Percentiles rank a stretch among this genome's conserved stretches.
phyloP scores from a whole-genome alignment of 495 filamentous ascomycete genomes.

The Penicillium malachiteum region DNA sequence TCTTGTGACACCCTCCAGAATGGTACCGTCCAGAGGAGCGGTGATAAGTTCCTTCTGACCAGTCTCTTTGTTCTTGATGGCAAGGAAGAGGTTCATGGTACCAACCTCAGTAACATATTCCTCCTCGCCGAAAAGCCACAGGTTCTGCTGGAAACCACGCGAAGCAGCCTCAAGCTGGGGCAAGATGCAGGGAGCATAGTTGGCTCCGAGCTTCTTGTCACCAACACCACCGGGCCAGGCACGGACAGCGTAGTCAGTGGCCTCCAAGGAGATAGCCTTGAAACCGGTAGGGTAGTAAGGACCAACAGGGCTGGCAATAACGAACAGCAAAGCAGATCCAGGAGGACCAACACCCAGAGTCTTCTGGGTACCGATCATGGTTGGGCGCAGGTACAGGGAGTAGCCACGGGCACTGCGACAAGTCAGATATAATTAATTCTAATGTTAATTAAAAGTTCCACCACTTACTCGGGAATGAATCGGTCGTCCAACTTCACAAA shows the following conservation, averaged over 20 bases:
- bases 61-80: conserved; percentile 73
- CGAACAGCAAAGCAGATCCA: conserved; percentile 83
- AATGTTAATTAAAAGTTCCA: background rate
- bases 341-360: conserved; percentile 90
- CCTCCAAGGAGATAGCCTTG: conserved; percentile 92
- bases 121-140: conserved; percentile 95
- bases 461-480: conserved; percentile 74
- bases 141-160: conserved; percentile 93
- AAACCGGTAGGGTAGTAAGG: conserved; percentile 98
- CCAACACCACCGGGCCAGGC: conserved; percentile 97
- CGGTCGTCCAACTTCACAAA: conserved; percentile 77
- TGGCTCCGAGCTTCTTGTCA: conserved; percentile 96
- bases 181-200: conserved; percentile 95
- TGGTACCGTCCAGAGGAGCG: conserved; percentile 94
- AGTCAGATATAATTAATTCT: background rate
- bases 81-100: conserved; percentile 96
- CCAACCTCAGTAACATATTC: conserved; percentile 95
- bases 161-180: conserved; percentile 88
- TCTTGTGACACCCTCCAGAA: conserved; percentile 89
- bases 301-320: conserved; percentile 95
- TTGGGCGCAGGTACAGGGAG: conserved; percentile 90
- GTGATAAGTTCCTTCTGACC: conserved; percentile 89
- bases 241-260: conserved; percentile 90
- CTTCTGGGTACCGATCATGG: conserved; percentile 93
- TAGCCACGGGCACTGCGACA: conserved; percentile 65